Base-by-base conservation (phyloP, 1,284 basidiomycete species). In the Albatrellus sp. region DNA sequence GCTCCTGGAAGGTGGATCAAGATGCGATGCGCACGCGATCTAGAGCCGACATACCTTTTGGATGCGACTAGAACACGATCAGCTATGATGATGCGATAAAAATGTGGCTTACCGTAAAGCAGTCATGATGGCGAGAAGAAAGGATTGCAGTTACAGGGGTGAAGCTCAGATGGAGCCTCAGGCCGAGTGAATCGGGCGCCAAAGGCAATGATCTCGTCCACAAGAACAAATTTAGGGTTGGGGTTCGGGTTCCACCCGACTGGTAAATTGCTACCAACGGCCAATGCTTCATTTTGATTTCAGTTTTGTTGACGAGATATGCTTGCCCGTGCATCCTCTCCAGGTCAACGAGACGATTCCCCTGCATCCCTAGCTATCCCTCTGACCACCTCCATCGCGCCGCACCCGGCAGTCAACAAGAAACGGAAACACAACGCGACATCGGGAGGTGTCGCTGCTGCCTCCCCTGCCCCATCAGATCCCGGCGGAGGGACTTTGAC, bases 41-140 rank as follows among this genome's bases (percentile, higher is more conserved):
- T 31, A 34, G 44, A 10, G 35, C 37, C 44, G 43, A 34, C 30
- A 28, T 55, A 82, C 81, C 67, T 78, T 82, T 55, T 81, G 77
- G 30, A 85, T 78, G 40, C 81, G 80, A 49, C 81, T 84, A 51
- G 19, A 48, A 42, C 32, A 42, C 32, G 13, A 16, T 38, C 12
- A 46, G 17, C 42, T 54, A 8, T 35, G 28, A 35, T 6, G 10
- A 30, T 45, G 48, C 49, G 8, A 42, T 45, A 43, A 5, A 17
- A 7, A 13, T 13, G 7, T 7, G 24, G 50, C 54, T 41, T 57
- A 77, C 79, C 80, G 70, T 48, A 80, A 49, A 48, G 80, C 70
- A 52, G 77, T 72, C 75, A 77, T 80, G 49, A 35, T 47, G 41
- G 11, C 5, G 44, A 19, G 11, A n/a, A 31, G 43, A 35, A n/a